A percentile compares a stretch with the other conserved stretches of the same genome.
Conservation (phyloP, 768 basidiomycete genomes). For the Leucosporidium scottii region DNA sequence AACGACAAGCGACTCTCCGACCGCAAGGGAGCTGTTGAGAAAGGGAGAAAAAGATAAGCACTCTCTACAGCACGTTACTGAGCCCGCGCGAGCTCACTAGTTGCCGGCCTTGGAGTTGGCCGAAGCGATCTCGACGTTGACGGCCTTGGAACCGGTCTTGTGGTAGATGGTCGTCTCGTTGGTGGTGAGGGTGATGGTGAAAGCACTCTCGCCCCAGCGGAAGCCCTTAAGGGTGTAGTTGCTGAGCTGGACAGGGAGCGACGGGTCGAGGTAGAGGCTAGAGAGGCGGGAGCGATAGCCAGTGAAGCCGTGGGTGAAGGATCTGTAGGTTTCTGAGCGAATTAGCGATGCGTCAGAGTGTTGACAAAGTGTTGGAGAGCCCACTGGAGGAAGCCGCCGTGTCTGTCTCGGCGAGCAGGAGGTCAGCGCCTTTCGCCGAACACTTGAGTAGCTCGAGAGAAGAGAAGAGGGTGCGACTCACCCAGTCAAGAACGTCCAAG, state of each 20-base stretch:
- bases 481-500: constrained; percentile 21
- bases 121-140: constrained; percentile 16
- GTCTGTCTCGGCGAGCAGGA: neutral
- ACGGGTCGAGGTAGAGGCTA: constrained; percentile 28
- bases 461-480: constrained; percentile 22
- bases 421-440: too few relatives aligned
- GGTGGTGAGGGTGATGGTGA: constrained; percentile 14
- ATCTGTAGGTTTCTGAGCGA: neutral
- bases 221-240: constrained; percentile 31
- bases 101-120: constrained; percentile 21
- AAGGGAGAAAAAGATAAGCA: neutral
- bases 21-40: constrained; percentile 12
- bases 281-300: constrained; percentile 25
- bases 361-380: too few relatives aligned
- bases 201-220: constrained; percentile 12
- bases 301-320: constrained; percentile 32
- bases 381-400: constrained; percentile 30
- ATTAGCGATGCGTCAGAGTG: too few relatives aligned
- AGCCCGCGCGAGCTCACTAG: constrained; percentile 9
- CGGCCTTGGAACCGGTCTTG: neutral
- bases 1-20: constrained; percentile 10
- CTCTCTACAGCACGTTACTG: neutral
- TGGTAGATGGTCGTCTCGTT: constrained; percentile 17
- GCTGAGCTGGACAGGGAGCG: constrained; percentile 22
- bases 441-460: too few relatives aligned